Percentiles rank a stretch among this genome's conserved stretches.
phyloP scores from a whole-genome alignment of 192 early-diverging fungal species.

The Entomortierella chlamydospora region DNA sequence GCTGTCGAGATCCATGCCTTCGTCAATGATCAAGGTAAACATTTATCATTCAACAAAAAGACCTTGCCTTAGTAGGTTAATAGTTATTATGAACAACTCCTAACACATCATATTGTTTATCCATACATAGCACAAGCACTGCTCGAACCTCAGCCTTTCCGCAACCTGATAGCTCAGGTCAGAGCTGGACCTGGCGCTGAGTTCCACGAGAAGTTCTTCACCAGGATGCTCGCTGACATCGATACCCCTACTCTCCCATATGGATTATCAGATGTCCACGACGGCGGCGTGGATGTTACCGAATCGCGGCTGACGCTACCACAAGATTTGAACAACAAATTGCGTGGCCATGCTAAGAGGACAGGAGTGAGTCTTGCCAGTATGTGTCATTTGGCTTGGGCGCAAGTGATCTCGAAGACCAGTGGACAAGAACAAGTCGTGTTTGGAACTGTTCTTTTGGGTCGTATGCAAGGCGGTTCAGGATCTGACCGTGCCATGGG shows the following conservation, averaged over 20 bases:
- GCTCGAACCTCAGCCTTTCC: neutral
- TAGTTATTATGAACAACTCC: too few species aligned
- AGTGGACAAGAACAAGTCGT: slow-evolving; percentile 7
- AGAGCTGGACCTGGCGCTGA: neutral
- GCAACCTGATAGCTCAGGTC: neutral
- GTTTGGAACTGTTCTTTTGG: slow-evolving; percentile 2
- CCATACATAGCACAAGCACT: neutral
- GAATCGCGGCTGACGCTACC: neutral
- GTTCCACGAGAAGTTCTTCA: neutral
- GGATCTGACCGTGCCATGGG: neutral
- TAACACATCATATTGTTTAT: too few species aligned
- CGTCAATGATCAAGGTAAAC: too few species aligned
- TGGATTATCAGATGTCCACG: neutral
- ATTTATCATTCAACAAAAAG: too few species aligned
- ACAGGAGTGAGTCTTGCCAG: neutral
- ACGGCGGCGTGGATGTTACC: neutral
- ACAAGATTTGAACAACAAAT: neutral
- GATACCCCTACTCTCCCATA: neutral
- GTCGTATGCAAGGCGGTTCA: neutral
- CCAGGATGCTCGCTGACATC: neutral
- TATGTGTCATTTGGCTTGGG: neutral
- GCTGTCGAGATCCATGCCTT: too few species aligned
- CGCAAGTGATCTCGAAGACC: neutral
- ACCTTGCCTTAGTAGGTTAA: too few species aligned
- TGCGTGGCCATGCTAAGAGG: neutral